phyloP scores from a whole-genome alignment of 2,329 filamentous ascomycete genomes.

The Hypoxylon sp. region DNA sequence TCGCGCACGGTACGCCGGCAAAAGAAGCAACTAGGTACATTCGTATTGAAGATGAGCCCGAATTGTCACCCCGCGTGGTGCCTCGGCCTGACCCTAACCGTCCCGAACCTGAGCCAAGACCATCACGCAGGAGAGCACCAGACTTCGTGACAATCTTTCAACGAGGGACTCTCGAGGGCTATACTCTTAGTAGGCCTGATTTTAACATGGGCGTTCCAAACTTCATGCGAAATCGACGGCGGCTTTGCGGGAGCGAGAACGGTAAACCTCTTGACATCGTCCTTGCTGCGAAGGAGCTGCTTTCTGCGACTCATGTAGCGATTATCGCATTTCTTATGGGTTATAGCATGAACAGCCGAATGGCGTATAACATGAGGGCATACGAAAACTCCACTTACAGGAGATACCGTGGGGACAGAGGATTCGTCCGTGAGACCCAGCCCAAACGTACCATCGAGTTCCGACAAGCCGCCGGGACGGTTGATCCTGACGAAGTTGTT shows the following conservation, averaged over 20 bases:
- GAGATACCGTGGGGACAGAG: background rate
- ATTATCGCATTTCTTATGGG: slow-evolving; percentile 12
- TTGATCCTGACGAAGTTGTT: slow-evolving; percentile 43
- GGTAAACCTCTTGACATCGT: slow-evolving; percentile 9
- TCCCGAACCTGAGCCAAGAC: slow-evolving; percentile 9
- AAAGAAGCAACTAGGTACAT: background rate
- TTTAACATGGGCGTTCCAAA: background rate
- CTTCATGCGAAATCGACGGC: background rate
- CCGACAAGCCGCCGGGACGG: slow-evolving; percentile 44
- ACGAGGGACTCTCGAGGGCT: slow-evolving; percentile 41
- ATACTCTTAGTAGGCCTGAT: background rate
- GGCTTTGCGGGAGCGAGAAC: background rate
- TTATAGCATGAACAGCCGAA: background rate
- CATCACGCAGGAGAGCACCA: background rate
- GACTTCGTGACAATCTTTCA: slow-evolving; percentile 25
- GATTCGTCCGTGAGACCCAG: background rate
- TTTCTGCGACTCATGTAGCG: slow-evolving; percentile 3
- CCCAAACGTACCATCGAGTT: slow-evolving; percentile 48
- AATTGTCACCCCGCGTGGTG: background rate
- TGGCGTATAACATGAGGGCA: slow-evolving; percentile 36
- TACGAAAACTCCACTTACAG: background rate
- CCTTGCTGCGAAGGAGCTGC: slow-evolving; percentile 15
- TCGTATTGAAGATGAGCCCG: background rate
- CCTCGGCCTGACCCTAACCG: background rate
- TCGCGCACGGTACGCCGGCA: slow-evolving; percentile 32